A percentile compares a stretch with the other conserved stretches of the same genome.
phyloP scores from a whole-genome alignment of 345 rosid genomes.

The Hirschfeldia incana region DNA sequence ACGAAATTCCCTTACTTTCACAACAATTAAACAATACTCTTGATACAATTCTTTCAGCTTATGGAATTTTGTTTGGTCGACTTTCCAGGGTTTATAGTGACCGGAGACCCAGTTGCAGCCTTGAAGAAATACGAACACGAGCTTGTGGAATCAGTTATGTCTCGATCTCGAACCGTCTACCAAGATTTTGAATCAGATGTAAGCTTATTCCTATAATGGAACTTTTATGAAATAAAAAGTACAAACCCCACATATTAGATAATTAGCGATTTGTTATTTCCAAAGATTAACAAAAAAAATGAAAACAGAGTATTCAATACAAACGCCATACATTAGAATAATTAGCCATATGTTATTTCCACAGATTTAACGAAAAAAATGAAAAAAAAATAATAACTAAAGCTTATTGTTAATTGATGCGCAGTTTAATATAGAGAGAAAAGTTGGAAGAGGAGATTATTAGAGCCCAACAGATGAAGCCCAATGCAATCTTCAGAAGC shows the following conservation, averaged over 20 bases:
- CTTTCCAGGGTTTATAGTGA: conserved; percentile 54
- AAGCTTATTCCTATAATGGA: background rate
- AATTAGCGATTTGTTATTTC: too few species aligned
- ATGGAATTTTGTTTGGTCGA: conserved; percentile 13
- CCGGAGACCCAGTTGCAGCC: conserved; percentile 47
- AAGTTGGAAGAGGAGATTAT: conserved; percentile 71
- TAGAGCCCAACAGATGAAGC: too few species aligned
- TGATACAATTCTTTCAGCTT: background rate
- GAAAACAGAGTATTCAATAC: background rate
- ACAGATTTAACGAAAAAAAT: background rate
- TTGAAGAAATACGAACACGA: conserved; percentile 56
- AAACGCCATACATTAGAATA: background rate
- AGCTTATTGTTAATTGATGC: background rate
- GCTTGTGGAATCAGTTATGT: conserved; percentile 67
- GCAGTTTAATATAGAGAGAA: conserved; percentile 58
- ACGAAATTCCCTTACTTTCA: too few species aligned
- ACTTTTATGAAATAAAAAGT: too few species aligned
- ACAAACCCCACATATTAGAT: too few species aligned
- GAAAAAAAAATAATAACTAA: background rate
- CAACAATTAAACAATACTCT: background rate
- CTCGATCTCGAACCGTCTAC: conserved; percentile 66
- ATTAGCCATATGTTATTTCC: background rate
- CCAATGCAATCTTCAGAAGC: too few species aligned
- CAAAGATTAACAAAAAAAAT: too few species aligned
- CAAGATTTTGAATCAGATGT: conserved; percentile 35